Percentiles rank a stretch among this genome's conserved stretches.
Conservation (phyloP, 2,329 filamentous ascomycete genomes). For the Botrytis porri region DNA sequence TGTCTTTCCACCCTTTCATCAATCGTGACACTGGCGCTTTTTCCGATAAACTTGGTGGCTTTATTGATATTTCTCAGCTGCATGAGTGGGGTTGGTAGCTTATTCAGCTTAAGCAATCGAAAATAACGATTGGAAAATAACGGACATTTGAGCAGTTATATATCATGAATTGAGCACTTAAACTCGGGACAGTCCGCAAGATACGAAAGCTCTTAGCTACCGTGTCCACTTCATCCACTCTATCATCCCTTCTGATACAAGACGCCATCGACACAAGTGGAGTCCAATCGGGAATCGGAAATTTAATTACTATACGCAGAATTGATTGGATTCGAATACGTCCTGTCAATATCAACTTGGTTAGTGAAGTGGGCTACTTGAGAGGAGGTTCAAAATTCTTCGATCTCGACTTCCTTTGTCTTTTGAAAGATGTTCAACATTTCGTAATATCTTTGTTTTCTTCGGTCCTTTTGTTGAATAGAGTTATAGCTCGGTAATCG, state of each 20-base stretch:
- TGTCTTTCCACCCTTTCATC: constrained; percentile 4
- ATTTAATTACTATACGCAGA: background rate
- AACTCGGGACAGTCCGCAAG: background rate
- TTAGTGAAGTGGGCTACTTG: background rate
- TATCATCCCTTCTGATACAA: background rate
- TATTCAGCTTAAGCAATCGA: background rate
- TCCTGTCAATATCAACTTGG: constrained; percentile 1
- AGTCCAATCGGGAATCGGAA: background rate
- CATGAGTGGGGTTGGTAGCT: background rate
- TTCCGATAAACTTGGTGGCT: background rate
- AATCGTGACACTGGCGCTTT: background rate
- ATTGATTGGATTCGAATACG: background rate
- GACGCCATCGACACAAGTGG: background rate
- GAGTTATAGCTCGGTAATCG: background rate
- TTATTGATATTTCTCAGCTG: background rate
- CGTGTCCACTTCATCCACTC: background rate
- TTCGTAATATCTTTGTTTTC: constrained; percentile 12
- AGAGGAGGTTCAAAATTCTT: constrained; percentile 1
- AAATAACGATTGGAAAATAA: background rate
- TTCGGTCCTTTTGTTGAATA: constrained; percentile 13
- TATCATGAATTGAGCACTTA: background rate
- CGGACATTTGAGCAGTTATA: background rate
- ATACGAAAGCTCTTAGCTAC: background rate
- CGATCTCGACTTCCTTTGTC: constrained; percentile 10
- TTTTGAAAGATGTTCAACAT: background rate